Conservation (phyloP, 139 green algal species). For the Chlorella sp. region DNA sequence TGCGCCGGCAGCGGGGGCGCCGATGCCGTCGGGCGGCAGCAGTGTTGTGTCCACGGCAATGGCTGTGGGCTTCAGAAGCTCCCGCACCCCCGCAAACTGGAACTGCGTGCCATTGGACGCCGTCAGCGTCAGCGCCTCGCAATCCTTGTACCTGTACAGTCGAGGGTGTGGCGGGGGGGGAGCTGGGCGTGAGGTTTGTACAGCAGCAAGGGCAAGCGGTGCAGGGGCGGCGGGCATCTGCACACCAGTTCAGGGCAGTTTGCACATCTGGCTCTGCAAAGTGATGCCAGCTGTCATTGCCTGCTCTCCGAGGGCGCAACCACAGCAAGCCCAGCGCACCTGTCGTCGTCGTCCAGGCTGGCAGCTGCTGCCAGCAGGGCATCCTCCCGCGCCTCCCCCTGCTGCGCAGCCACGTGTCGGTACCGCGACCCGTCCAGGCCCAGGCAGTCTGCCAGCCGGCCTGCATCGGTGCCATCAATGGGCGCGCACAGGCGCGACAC, state of each 20-base stretch:
- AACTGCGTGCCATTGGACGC: slow-evolving; percentile 60
- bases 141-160: slow-evolving; percentile 47
- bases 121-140: slow-evolving; percentile 64
- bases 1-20: background rate
- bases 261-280: no score
- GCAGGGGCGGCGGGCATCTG: no score
- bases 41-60: slow-evolving; percentile 41
- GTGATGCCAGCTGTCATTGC: no score
- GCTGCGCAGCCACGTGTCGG: slow-evolving; percentile 6
- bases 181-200: no score
- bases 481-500: slow-evolving; percentile 87
- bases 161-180: background rate
- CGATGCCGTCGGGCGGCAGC: slow-evolving; percentile 33
- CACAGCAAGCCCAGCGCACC: slow-evolving; percentile 54
- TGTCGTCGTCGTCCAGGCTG: slow-evolving; percentile 74
- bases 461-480: slow-evolving; percentile 94
- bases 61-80: slow-evolving; percentile 34
- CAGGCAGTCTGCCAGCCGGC: slow-evolving; percentile 91
- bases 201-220: no score
- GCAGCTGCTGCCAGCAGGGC: slow-evolving; percentile 53
- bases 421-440: slow-evolving; percentile 90
- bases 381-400: slow-evolving; percentile 53
- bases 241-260: no score
- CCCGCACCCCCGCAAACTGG: slow-evolving; percentile 61
- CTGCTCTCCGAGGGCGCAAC: no score